Conservation (phyloP, 169 alveolate genomes). For the Plasmodium blacklocki region DNA sequence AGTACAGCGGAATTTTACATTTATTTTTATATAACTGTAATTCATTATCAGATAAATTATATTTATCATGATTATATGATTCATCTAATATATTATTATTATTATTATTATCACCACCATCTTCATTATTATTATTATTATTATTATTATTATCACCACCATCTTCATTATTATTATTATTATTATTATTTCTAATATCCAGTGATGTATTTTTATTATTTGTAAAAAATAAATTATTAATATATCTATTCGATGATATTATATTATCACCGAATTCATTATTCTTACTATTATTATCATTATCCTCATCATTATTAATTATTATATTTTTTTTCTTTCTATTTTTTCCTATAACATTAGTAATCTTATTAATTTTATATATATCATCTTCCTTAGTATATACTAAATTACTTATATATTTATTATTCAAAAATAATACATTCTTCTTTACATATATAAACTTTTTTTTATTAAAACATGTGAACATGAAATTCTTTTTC, state of each 20-base stretch:
- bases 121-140: not conserved
- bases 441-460: conserved; percentile 13
- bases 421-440: conserved; percentile 7
- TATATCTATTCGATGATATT: not conserved
- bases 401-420: conserved; percentile 22
- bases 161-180: not conserved
- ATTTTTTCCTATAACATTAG: not conserved
- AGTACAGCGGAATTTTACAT: conserved; percentile 31
- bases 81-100: not conserved
- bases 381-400: conserved; percentile 77
- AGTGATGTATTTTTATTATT: too few species aligned
- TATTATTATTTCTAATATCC: not conserved
- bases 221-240: not conserved
- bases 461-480: conserved; percentile 6
- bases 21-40: conserved; percentile 37
- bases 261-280: not conserved
- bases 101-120: not conserved
- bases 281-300: conserved; percentile 18
- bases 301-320: not conserved
- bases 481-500: conserved; percentile 27
- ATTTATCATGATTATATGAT: not conserved
- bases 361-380: conserved; percentile 35
- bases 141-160: not conserved
- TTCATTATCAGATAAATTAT: conserved; percentile 32
- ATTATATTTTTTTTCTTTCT: not conserved